Evolutionary conservation across 2,329 filamentous ascomycete species (phyloP).

Genomic region (Pseudogymnoascus sp.): DNA sequence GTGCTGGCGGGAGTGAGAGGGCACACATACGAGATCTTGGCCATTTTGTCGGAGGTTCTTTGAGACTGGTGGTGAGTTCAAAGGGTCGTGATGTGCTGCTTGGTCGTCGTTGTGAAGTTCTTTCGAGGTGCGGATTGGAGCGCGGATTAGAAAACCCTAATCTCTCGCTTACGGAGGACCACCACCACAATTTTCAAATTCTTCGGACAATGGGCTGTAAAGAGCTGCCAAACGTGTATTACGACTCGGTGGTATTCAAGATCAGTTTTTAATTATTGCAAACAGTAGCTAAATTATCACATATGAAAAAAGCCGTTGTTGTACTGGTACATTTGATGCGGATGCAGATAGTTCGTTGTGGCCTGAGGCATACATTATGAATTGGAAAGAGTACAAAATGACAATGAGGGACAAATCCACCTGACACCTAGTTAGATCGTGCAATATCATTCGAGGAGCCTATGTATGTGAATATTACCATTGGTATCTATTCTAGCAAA

Average conservation of each 20-base stretch:
- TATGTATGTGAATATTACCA: neutral
- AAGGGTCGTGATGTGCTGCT: conserved; percentile 23
- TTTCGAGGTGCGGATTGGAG: conserved; percentile 16
- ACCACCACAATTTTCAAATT: conserved; percentile 11
- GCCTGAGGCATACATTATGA: neutral
- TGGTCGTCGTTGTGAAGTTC: conserved; percentile 16
- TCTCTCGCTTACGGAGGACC: conserved; percentile 23
- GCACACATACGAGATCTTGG: conserved; percentile 53
- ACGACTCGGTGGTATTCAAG: neutral
- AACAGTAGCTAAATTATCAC: neutral
- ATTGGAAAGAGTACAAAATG: neutral
- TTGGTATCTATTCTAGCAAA: neutral
- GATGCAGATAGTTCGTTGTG: neutral
- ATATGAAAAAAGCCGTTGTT: neutral
- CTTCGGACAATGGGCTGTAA: neutral
- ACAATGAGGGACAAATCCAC: neutral
- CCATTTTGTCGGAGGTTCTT: conserved; percentile 47
- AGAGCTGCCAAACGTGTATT: neutral
- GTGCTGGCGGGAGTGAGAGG: conserved; percentile 14
- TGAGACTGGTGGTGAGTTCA: conserved; percentile 20
- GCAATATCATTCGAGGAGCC: neutral
- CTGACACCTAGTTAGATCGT: neutral
- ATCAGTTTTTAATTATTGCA: conserved; percentile 1
- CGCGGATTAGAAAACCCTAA: conserved; percentile 22
- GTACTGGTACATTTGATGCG: conserved; percentile 1